Evolutionary conservation across 2,329 filamentous ascomycete genomes (phyloP).

Genomic region (Emmonsia crescens): DNA sequence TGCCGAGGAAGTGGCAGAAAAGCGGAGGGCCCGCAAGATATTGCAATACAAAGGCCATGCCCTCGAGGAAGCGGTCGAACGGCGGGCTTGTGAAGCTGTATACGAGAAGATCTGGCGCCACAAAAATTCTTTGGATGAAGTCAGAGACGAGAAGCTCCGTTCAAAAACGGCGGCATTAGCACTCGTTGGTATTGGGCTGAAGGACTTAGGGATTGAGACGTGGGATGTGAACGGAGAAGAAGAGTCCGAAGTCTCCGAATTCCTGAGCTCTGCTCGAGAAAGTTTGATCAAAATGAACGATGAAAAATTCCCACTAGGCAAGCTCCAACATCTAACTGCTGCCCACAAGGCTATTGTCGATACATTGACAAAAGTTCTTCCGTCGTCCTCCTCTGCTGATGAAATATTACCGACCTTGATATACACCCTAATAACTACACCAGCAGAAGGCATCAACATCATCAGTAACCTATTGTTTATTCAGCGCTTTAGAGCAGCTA

Average conservation of each 20-base stretch:
- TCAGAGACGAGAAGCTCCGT: conserved; percentile 83
- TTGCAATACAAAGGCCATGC: conserved; percentile 66
- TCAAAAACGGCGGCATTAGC: conserved; percentile 86
- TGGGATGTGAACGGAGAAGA: conserved; percentile 49
- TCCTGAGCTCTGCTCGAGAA: conserved; percentile 58
- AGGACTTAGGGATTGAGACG: conserved; percentile 70
- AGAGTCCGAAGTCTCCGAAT: conserved; percentile 59
- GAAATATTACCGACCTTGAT: conserved; percentile 96
- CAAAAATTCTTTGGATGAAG: conserved; percentile 82
- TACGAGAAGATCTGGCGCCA: conserved; percentile 88
- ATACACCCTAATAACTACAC: conserved; percentile 84
- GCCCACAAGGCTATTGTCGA: conserved; percentile 94
- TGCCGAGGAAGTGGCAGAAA: conserved; percentile 66
- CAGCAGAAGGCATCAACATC: conserved; percentile 72
- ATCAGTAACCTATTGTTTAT: conserved; percentile 95
- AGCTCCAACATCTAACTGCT: conserved; percentile 76
- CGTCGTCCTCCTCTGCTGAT: conserved; percentile 77
- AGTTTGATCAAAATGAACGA: conserved; percentile 74
- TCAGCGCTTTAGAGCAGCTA: conserved; percentile 76
- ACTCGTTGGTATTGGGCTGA: conserved; percentile 81
- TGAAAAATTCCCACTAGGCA: conserved; percentile 78
- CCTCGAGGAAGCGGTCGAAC: conserved; percentile 85
- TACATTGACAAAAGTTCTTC: conserved; percentile 55
- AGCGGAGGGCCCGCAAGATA: conserved; percentile 64
- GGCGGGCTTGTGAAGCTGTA: conserved; percentile 70